Evolutionary conservation across 2,329 filamentous ascomycete species (phyloP).

Genomic region (Phialophora macrospora): DNA sequence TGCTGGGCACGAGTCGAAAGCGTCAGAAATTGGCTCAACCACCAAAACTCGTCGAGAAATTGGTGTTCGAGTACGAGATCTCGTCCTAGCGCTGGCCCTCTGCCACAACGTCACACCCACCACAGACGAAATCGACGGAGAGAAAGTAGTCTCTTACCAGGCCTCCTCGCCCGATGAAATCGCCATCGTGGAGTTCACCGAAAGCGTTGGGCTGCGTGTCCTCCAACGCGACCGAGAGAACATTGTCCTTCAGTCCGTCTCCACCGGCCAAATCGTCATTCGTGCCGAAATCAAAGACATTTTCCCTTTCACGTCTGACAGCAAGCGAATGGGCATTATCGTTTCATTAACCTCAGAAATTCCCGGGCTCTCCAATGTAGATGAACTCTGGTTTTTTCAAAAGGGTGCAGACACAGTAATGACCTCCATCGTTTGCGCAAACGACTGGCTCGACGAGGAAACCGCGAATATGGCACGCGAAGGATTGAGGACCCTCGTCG

Average conservation of each 20-base stretch:
- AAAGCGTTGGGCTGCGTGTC: conserved; percentile 84
- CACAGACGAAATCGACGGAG: conserved; percentile 78
- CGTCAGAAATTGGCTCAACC: conserved; percentile 47
- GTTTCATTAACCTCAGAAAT: conserved; percentile 74
- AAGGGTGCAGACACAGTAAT: conserved; percentile 99
- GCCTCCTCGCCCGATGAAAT: conserved; percentile 98
- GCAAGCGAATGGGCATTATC: conserved; percentile 97
- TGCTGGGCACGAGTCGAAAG: conserved; percentile 32
- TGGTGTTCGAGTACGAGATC: conserved; percentile 86
- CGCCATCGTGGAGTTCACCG: conserved; percentile 94
- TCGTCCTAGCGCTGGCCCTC: conserved; percentile 86
- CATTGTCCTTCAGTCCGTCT: conserved; percentile 79
- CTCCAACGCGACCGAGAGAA: conserved; percentile 83
- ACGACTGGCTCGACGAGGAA: conserved; percentile 98
- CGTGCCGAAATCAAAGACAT: conserved; percentile 88
- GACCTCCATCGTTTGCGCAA: conserved; percentile 90
- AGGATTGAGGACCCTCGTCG: conserved; percentile 88
- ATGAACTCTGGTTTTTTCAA: conserved; percentile 97
- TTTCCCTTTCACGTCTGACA: conserved; percentile 97
- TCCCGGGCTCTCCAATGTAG: conserved; percentile 53
- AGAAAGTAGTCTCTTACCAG: conserved; percentile 82
- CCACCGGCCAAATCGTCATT: conserved; percentile 74
- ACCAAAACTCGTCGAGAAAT: conserved; percentile 92
- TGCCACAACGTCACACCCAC: conserved; percentile 98
- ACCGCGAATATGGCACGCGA: conserved; percentile 99